Percentiles rank a stretch among this genome's conserved stretches.
Conservation (phyloP, 2,329 filamentous ascomycete genomes). For the Aaosphaeria arxii region DNA sequence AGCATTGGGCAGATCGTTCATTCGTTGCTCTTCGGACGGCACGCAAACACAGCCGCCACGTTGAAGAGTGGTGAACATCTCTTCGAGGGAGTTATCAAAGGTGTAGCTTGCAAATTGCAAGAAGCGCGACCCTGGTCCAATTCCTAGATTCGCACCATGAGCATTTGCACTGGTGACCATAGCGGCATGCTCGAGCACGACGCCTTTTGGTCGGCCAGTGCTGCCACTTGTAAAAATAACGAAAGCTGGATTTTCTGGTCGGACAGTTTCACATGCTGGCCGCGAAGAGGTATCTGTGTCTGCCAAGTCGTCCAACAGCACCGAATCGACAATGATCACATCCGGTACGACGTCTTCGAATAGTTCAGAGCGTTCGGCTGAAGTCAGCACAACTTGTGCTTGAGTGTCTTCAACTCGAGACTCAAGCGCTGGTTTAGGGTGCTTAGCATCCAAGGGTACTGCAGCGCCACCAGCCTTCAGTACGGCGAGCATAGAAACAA, state of each 20-base stretch:
- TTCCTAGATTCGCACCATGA: conserved; percentile 23
- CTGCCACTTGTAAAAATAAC: conserved; percentile 33
- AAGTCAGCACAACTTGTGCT: conserved; percentile 41
- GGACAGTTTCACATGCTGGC: conserved; percentile 15
- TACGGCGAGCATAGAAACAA: conserved; percentile 37
- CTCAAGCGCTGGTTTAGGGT: conserved; percentile 34
- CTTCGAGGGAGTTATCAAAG: conserved; percentile 55
- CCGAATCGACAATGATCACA: conserved; percentile 29
- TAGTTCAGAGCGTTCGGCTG: conserved; percentile 33
- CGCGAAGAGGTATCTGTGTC: conserved; percentile 3
- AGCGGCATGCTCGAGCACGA: conserved; percentile 29
- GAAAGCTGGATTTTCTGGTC: conserved; percentile 25
- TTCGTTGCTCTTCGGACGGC: conserved; percentile 53
- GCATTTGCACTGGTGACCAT: conserved; percentile 30
- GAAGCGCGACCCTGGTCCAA: conserved; percentile 23
- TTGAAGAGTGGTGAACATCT: conserved; percentile 54
- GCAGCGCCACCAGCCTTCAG: conserved; percentile 38
- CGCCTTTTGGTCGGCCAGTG: conserved; percentile 33
- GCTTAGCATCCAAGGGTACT: conserved; percentile 35
- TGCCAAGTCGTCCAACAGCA: conserved; percentile 35
- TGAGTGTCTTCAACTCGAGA: conserved; percentile 38
- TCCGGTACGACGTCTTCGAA: conserved; percentile 43
- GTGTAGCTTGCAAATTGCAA: conserved; percentile 48
- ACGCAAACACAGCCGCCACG: conserved; percentile 53
- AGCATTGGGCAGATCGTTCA: conserved; percentile 51